Evolutionary conservation across 257 asterid genomes (phyloP).

Genomic region (Gardenia jasminoides): DNA sequence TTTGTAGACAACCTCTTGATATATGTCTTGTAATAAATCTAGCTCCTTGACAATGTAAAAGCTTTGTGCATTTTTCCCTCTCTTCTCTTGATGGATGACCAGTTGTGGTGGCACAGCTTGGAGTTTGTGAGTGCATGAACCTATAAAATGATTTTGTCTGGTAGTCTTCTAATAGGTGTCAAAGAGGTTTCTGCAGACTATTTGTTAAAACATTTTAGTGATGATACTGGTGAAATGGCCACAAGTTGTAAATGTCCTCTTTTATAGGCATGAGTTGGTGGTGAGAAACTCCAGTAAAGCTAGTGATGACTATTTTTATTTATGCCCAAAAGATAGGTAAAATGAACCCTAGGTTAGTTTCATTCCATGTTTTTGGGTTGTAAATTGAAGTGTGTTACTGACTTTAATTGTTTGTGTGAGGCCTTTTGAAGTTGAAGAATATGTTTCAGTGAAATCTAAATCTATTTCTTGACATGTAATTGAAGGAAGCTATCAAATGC

Average conservation of each 20-base stretch:
- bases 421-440: neutral
- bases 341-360: neutral
- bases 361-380: neutral
- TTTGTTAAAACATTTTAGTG: neutral
- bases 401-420: neutral
- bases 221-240: neutral
- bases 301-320: neutral
- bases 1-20: neutral
- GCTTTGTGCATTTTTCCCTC: neutral
- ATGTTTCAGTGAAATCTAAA: neutral
- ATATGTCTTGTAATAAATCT: neutral
- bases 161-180: neutral
- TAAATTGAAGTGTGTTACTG: neutral
- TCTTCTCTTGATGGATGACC: neutral
- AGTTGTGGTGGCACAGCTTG: neutral
- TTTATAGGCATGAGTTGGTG: neutral
- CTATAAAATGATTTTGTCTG: neutral
- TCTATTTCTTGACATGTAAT: conserved; percentile 5
- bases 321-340: neutral
- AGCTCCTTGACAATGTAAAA: neutral
- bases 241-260: neutral
- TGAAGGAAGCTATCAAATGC: conserved; percentile 92
- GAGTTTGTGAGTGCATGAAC: neutral
- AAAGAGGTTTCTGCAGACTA: neutral
- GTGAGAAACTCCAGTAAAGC: neutral